Evolutionary conservation across 2,329 filamentous ascomycete species (phyloP), one percentile per base, ranked within the genome.

Genomic region (Samsoniella hepiali): DNA sequence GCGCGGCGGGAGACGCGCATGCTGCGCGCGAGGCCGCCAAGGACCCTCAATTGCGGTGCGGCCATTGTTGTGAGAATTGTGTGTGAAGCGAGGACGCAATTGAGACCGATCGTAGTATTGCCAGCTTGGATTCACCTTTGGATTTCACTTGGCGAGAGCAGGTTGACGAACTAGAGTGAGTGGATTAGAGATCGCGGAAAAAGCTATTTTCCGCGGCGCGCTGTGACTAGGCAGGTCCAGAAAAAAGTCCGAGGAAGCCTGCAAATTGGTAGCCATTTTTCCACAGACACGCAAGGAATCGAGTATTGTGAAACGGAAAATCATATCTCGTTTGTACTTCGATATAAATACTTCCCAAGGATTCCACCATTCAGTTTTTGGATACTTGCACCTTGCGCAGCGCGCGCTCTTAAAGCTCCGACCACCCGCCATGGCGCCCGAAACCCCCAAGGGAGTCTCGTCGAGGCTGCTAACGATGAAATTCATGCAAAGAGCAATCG

Each of bases 391-490:
- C 36, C 13, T 17, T 31, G 31, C 49, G 62, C 62, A 50, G 47
- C 44, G 17, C 34, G 40, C 47, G 62, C 62, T 64, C 27, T 15
- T n/a, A 22, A 13, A 51, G 38, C 55, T 55, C 49, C n/a, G 10
- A 5, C 6, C 42, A 13, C 10, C 58, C 54, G 68, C 9, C 55
- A 82, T 83, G 75, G 76, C 82, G 69, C 77, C 82, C 65, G 77
- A 81, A 72, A 87, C 81, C 65, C 80, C 85, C 54, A 84, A 84
- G 76, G 83, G 82, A 53, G 93, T 96, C 87, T 97, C 93, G 67
- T 93, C 90, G 64, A 88, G 93, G 68, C 88, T 97, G 55, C 82
- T 96, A 72, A 93, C 91, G 44, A 97, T 97, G 93, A 96, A 96
- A 80, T 97, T 97, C 74, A 97, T 97, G 93, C 93, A 96, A 81